Percentiles rank a stretch among this genome's conserved stretches.
Evolutionary conservation across 1,284 basidiomycete genomes (phyloP).

Genomic region (Leccinum proliferum): DNA sequence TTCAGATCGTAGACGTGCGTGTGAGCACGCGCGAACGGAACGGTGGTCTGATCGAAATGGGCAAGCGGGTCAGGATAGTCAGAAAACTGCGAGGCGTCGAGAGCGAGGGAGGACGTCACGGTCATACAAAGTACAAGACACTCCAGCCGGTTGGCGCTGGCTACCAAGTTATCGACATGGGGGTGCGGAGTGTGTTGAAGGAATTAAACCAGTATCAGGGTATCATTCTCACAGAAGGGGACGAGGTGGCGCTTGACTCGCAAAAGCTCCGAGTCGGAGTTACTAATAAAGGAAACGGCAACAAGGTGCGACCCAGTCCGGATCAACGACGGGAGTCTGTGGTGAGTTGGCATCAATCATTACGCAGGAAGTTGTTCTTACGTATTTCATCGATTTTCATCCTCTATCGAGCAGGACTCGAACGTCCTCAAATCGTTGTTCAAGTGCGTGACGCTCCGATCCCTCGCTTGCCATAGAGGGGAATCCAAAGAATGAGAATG

Average conservation of each 20-base stretch:
- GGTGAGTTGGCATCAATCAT: too few relatives aligned
- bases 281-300: too few relatives aligned
- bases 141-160: conserved; percentile 86
- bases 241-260: conserved; percentile 57
- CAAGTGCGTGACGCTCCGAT: too few relatives aligned
- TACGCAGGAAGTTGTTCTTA: too few relatives aligned
- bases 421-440: too few relatives aligned
- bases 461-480: too few relatives aligned
- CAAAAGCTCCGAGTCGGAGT: too few relatives aligned
- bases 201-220: conserved; percentile 83
- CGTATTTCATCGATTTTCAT: too few relatives aligned
- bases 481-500: too few relatives aligned
- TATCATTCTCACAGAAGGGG: conserved; percentile 61
- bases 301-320: too few relatives aligned
- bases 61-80: conserved; percentile 79
- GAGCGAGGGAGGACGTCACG: conserved; percentile 76
- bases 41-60: conserved; percentile 89
- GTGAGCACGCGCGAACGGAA: conserved; percentile 85
- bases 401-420: too few relatives aligned
- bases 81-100: conserved; percentile 68
- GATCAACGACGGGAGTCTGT: too few relatives aligned
- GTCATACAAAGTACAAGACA: conserved; percentile 68
- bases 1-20: conserved; percentile 97
- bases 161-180: conserved; percentile 78
- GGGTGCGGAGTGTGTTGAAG: conserved; percentile 64